Conservation (phyloP, 495 filamentous ascomycete genomes). For the Penicillium lagena region DNA sequence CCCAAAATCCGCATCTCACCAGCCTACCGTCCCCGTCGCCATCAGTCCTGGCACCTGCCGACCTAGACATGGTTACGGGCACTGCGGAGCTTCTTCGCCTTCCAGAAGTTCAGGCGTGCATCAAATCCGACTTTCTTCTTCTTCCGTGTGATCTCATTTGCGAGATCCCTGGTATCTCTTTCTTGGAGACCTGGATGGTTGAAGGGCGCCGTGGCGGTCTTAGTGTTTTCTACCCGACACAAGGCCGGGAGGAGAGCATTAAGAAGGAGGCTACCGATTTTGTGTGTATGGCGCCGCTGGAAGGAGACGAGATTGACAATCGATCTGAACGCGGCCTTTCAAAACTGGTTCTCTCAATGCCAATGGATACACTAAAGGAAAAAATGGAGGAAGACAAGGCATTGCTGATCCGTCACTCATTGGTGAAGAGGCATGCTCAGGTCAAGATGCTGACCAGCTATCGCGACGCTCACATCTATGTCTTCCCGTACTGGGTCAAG, state of each 20-base stretch:
- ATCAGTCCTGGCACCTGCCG: slow-evolving; percentile 66
- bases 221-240: slow-evolving; percentile 83
- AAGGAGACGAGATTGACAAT: slow-evolving; percentile 42
- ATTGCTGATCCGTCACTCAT: slow-evolving; percentile 62
- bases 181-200: slow-evolving; percentile 91
- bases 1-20: slow-evolving; percentile 82
- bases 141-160: slow-evolving; percentile 92
- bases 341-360: slow-evolving; percentile 64
- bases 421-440: slow-evolving; percentile 65
- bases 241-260: slow-evolving; percentile 57
- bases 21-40: slow-evolving; percentile 68
- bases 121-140: slow-evolving; percentile 82
- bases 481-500: slow-evolving; percentile 87
- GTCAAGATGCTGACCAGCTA: slow-evolving; percentile 71
- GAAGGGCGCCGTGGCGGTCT: slow-evolving; percentile 59
- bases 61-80: slow-evolving; percentile 68
- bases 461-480: slow-evolving; percentile 86
- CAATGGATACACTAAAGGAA: slow-evolving; percentile 81
- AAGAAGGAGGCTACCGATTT: slow-evolving; percentile 94
- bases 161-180: slow-evolving; percentile 73
- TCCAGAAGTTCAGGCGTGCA: slow-evolving; percentile 59
- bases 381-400: slow-evolving; percentile 63
- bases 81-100: slow-evolving; percentile 87
- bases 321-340: slow-evolving; percentile 48
- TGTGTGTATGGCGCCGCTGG: slow-evolving; percentile 63